Base-by-base conservation (phyloP, 495 filamentous ascomycete species). In the Neurospora tetrasperma region DNA sequence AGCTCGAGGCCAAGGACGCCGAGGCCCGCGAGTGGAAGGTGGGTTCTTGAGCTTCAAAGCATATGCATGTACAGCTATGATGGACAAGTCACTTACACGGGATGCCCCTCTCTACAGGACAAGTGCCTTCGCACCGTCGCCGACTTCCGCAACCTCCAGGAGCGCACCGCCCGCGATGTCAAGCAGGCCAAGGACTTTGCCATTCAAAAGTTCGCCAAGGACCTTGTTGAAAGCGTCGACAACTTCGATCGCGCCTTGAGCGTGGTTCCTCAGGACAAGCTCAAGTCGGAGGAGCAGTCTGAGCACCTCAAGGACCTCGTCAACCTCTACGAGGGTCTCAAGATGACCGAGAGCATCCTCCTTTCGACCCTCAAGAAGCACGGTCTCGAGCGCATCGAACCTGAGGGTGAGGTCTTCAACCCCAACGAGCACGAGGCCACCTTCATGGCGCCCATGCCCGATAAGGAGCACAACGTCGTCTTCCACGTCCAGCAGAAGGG, bases 131-230 rank as follows among this genome's bases (percentile, higher is more conserved):
- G 96, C 77, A 91, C 90, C 66, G 92, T 97, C 74, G 96, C 96
- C 80, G 96, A 98, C 75, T 98, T 94, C 88, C 93, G 93, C 77
- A 99, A 98, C 85, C 91, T 98, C 44, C 94, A 98, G 85, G 93
- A 97, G 75, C 93, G 96, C 77, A 95, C 93, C 8, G 90, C 92
- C 83, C 93, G 96, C 76, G 96, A 99, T 66, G 89, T 96, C 82
- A 91, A 96, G 79, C 81, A 86, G 42, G 92, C 94, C 46, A 90
- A 90, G 74, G 93, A 96, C 84, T 99, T 95, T 77, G 96, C 96
- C 73, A 94, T 99, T 80, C 93, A 97, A 81, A 88, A 90, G 71
- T 99, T 99, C 84, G 93, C 95, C 79, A 90, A 91, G 80, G 96
- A 99, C 83, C 90, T 99, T 48, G 87, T 99, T 71, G 96, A 98